These are phyloP conservation scores for Saturnispora mendoncae DNA, from an alignment of 805 yeast species.

Conservation along the genomic window DNA sequence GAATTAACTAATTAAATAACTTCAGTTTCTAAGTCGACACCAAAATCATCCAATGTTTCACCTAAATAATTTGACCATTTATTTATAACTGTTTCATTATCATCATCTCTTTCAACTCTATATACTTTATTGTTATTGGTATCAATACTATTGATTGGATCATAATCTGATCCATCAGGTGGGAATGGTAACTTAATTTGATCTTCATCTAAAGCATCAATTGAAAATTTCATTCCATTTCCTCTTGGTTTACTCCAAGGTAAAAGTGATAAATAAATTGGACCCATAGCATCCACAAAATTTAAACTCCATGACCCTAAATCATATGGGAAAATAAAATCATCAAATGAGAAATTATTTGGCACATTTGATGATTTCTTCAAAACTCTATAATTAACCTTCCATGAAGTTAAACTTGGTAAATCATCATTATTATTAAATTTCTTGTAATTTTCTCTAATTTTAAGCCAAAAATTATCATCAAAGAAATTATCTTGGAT, in stretches of 20 bases:
- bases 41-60: constrained; percentile 76
- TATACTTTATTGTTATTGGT: too few species aligned
- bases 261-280: constrained; percentile 52
- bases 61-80: constrained; percentile 72
- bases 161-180: constrained; percentile 58
- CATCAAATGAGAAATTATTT: constrained; percentile 44
- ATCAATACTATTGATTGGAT: constrained; percentile 8
- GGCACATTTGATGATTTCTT: constrained; percentile 20
- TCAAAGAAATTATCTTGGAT: constrained; percentile 55
- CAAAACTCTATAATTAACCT: constrained; percentile 19
- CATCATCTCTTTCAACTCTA: constrained; percentile 6
- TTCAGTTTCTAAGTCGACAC: constrained; percentile 72
- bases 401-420: constrained; percentile 43
- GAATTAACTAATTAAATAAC: constrained; percentile 6
- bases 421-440: constrained; percentile 30
- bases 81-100: constrained; percentile 14
- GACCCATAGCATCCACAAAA: constrained; percentile 47
- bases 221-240: constrained; percentile 49
- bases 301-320: constrained; percentile 48
- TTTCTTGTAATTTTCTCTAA: constrained; percentile 35
- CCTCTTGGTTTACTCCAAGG: constrained; percentile 64
- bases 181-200: constrained; percentile 83
- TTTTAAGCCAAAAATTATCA: constrained; percentile 44
- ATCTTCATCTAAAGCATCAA: constrained; percentile 50
- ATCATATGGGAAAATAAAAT: constrained; percentile 79